Evolutionary conservation across 345 rosid species (phyloP), one percentile per base, ranked within the genome.

Genomic region (Lepidium didymum): DNA sequence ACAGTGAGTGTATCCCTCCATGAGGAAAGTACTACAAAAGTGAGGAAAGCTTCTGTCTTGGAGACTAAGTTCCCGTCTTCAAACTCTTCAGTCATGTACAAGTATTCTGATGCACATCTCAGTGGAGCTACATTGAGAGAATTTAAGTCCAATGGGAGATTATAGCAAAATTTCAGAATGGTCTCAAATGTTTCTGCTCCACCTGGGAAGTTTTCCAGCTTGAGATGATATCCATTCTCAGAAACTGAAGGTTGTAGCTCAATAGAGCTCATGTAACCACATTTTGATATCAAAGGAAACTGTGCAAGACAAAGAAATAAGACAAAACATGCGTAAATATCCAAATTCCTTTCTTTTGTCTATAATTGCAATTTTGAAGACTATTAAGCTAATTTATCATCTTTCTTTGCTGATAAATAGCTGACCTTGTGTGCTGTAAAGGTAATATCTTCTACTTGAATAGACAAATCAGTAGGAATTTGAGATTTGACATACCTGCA

Each of bases 21-120:
- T 23, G 98, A 86, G 35, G 92, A 75, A 46, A 85, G 81, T 62
- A 87, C 79, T 29, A 90, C 87, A 46, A 93, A 84, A 14, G 96
- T 86, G 77, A 93, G 88, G 80, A 88, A 90, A 64, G 87, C 69
- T 70, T 93, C 96, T 52, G 97, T 81, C 77, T 88, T 86, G 12
- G 96, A 59, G 63, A 90, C 85, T 8, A 90, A 84, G 38, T 90
- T 88, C 49, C 94, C 89, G 6, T 87, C 96, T 79, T 90, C 90
- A 53, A 80, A 70, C 27, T 92, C 97, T 81, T 90, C 96, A 1
- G 90, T 86, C 93, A 86, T 92, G 70, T 90, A 94, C 58, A 90
- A 77, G 70, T 77, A 90, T 51, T 90, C 92, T 2, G 94, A 73
- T 63, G 92, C 98, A 69, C 98, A 90, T 78, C 96, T 77, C 8